Percentiles rank a stretch among this genome's conserved stretches.
Evolutionary conservation across 169 alveolate species (phyloP).

Genomic region (Amoebophrya sp.): DNA sequence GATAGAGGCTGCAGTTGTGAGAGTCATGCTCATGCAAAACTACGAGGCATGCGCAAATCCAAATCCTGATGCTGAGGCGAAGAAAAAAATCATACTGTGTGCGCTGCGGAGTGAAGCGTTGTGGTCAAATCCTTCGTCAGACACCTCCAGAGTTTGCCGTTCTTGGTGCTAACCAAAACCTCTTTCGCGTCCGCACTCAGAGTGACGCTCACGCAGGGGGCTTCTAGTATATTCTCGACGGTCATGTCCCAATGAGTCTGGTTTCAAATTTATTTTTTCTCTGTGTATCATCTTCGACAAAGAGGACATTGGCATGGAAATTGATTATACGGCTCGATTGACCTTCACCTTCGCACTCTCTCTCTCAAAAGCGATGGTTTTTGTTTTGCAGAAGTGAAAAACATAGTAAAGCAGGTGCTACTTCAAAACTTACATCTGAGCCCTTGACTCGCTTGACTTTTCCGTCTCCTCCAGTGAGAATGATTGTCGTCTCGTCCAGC

Average conservation of each 20-base stretch:
- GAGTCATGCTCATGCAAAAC: no score
- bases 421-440: background rate
- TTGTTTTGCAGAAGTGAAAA: no score
- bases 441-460: background rate
- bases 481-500: background rate
- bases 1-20: no score
- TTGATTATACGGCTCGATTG: no score
- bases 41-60: no score
- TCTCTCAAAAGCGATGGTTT: no score
- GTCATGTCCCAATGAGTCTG: constrained; percentile 3
- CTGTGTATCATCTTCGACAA: no score
- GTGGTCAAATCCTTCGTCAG: background rate
- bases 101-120: background rate
- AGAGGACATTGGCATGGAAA: no score
- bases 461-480: background rate
- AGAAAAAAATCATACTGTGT: background rate
- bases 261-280: no score
- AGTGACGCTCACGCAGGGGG: background rate
- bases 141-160: background rate
- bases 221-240: background rate
- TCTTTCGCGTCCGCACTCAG: background rate
- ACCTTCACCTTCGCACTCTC: no score
- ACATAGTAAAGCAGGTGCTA: no score
- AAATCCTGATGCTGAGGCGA: background rate
- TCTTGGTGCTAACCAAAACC: background rate